Base-by-base conservation (phyloP, 306 rosid genomes). In the Fragaria vesca region DNA sequence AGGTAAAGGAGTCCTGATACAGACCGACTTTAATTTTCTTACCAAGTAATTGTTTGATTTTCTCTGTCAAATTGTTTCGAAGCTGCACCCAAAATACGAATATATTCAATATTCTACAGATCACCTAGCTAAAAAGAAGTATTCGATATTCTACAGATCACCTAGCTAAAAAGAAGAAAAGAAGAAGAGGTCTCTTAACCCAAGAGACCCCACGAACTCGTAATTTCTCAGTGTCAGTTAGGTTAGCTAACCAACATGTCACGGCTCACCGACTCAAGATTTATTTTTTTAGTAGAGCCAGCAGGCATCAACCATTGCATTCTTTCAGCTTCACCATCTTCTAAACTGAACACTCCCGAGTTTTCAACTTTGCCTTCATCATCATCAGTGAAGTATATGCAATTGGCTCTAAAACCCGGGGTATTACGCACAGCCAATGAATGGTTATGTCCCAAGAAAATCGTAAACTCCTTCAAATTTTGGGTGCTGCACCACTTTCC, bases 391-490 rank as follows among this genome's bases (percentile, higher is more conserved):
- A 43, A 74, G n/a, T 60, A 74, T 54, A 74, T 58, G 58, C 78
- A 17, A 54, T 74, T 45, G 5, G 58, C 15, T 28, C 34, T 74
- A 30, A 10, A 60, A 4, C 30, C 6, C 2, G 18, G 12, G 12
- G 57, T 43, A 13, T 43, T 34, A 10, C 4, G 3, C 30, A 38
- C 70, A 0, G 58, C 45, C 17, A 30, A 18, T 11, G 69, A 42
- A 20, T 74, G 78, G 58, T 74, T 45, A 1, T 26, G 45, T 6
- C 78, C 70, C 57, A 74, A 5, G n/a, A 74, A 61, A 43, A 74
- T 28, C 0, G 78, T 74, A 67, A 52, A 43, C 30, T 6, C 17
- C 0, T 40, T 16, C 40, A 60, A 42, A 38, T 46, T 21, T 2
- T 2, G 18, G 43, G 66, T 74, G 12, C 16, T 9, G 20, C 4